These are phyloP conservation scores for Fonsecaea nubica DNA, from an alignment of 2,329 filamentous ascomycete genomes.

Conservation along the genomic window DNA sequence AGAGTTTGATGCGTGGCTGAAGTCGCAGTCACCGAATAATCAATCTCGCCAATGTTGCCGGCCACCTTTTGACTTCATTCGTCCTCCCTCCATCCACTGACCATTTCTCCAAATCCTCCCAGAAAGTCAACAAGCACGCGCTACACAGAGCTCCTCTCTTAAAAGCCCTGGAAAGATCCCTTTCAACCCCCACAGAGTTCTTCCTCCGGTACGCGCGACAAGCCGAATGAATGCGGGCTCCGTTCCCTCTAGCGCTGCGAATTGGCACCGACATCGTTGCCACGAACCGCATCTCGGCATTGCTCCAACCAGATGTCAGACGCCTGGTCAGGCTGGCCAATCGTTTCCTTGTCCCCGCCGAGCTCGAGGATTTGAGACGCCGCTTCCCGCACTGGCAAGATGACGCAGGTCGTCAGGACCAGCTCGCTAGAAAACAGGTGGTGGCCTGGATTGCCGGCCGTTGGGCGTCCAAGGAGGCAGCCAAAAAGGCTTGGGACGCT, in stretches of 20 bases:
- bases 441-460: constrained; percentile 54
- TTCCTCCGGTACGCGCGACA: background rate
- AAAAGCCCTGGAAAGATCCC: no score
- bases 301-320: constrained; percentile 55
- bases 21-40: background rate
- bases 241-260: constrained; percentile 69
- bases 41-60: background rate
- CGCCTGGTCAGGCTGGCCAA: constrained; percentile 47
- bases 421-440: constrained; percentile 20
- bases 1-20: background rate
- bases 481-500: constrained; percentile 72
- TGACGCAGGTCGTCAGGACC: constrained; percentile 16
- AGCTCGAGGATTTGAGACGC: constrained; percentile 48
- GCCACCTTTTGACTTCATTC: background rate
- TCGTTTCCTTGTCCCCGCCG: constrained; percentile 51
- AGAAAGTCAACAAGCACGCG: no score
- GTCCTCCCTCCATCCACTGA: background rate
- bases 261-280: constrained; percentile 82
- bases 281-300: constrained; percentile 67
- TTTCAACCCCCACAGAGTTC: background rate
- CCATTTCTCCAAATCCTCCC: background rate
- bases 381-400: constrained; percentile 41
- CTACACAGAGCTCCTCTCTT: no score
- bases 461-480: constrained; percentile 77
- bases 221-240: constrained; percentile 23